phyloP scores from a whole-genome alignment of 2,329 filamentous ascomycete species.

The Gnomoniopsis sp. region DNA sequence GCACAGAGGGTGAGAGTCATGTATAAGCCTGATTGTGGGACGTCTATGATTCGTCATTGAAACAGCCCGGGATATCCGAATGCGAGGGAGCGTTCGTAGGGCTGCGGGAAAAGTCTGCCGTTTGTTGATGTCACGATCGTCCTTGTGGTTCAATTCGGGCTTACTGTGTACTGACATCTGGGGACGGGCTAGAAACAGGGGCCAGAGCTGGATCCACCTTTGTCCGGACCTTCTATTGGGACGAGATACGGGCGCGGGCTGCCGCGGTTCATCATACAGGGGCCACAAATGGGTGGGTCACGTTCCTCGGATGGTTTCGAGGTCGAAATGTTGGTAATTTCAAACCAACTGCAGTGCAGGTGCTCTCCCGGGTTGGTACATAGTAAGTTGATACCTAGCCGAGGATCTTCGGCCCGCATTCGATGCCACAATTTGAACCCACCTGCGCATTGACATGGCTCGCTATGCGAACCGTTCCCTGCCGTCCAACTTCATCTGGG shows the following conservation, averaged over 20 bases:
- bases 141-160: not conserved
- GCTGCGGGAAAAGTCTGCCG: not conserved
- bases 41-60: not conserved
- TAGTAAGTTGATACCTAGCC: slow-evolving; percentile 5
- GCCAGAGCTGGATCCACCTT: not conserved
- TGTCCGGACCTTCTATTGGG: not conserved
- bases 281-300: not conserved
- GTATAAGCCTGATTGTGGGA: not conserved
- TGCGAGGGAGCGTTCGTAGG: not conserved
- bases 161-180: not conserved
- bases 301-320: not conserved
- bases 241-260: not conserved
- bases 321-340: not conserved
- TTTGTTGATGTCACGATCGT: not conserved
- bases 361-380: not conserved
- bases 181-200: not conserved
- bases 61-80: not conserved
- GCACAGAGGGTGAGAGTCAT: not conserved
- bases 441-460: not conserved
- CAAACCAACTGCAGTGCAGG: not conserved
- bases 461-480: not conserved
- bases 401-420: slow-evolving; percentile 17
- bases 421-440: not conserved
- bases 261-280: not conserved
- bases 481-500: not conserved